These are phyloP conservation scores for Pelagophyceae sp. DNA, from an alignment of 352 stramenopile genomes.

Conservation along the genomic window DNA sequence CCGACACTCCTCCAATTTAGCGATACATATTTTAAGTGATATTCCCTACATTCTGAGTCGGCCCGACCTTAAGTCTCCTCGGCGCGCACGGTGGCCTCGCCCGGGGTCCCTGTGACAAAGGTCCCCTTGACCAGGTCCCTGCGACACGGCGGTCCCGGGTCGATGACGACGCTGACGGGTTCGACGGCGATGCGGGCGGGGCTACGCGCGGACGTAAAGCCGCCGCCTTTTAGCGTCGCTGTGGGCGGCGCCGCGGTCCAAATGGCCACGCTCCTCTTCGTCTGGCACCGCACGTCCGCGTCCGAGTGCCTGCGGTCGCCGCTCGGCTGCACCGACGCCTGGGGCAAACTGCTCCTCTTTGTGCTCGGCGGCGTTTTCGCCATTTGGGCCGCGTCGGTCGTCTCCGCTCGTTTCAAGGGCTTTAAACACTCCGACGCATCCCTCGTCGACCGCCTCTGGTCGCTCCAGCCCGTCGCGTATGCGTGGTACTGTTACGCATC, in stretches of 20 bases:
- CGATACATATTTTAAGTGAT: too few relatives aligned
- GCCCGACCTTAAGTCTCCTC: too few relatives aligned
- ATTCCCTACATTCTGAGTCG: too few relatives aligned
- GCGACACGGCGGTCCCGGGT: too few relatives aligned
- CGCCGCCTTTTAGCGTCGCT: not conserved
- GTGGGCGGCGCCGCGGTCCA: not conserved
- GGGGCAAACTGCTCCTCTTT: not conserved
- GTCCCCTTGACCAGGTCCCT: too few relatives aligned
- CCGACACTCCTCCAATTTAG: too few relatives aligned
- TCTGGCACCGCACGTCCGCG: not conserved
- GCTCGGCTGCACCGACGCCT: not conserved
- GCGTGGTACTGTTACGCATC: not conserved
- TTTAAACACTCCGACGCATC: not conserved
- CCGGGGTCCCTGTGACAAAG: too few relatives aligned
- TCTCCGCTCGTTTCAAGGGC: not conserved
- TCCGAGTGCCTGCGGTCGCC: not conserved
- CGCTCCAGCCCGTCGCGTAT: not conserved
- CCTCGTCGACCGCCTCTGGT: slow-evolving; percentile 3
- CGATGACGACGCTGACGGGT: too few relatives aligned
- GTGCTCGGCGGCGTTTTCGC: not conserved
- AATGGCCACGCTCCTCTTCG: not conserved
- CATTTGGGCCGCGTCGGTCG: not conserved
- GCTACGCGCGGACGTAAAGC: too few relatives aligned
- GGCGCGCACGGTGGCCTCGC: too few relatives aligned
- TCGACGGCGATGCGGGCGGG: too few relatives aligned